Evolutionary conservation across 441 rosid genomes (phyloP).

Genomic region (Eutrema salsugineum): DNA sequence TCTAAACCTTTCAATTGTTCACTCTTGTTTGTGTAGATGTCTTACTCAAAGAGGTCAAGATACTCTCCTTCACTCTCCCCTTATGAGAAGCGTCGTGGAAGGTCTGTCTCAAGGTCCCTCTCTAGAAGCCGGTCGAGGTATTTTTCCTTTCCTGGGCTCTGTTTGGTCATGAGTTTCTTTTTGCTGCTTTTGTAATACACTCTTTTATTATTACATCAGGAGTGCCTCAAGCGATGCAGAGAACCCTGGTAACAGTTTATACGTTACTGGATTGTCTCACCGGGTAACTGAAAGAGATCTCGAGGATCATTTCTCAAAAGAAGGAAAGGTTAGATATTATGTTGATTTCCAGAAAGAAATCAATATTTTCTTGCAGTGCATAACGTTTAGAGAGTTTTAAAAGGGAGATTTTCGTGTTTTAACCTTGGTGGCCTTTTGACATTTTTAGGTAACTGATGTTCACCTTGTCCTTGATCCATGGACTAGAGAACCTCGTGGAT

Average conservation of each 20-base stretch:
- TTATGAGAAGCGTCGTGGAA: slow-evolving; percentile 37
- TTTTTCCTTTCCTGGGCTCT: not conserved
- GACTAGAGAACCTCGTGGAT: slow-evolving; percentile 93
- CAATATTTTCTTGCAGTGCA: not conserved
- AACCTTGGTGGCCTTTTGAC: not conserved
- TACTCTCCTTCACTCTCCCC: slow-evolving; percentile 65
- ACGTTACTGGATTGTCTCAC: slow-evolving; percentile 88
- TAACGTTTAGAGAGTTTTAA: not conserved
- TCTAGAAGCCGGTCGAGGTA: slow-evolving; percentile 59
- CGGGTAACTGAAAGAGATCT: slow-evolving; percentile 71
- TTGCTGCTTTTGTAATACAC: not conserved
- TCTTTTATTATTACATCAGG: slow-evolving; percentile 31
- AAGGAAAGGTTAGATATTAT: slow-evolving; percentile 60
- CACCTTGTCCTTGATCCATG: slow-evolving; percentile 91
- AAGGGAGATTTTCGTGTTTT: not conserved
- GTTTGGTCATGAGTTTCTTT: not conserved
- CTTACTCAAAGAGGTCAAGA: slow-evolving; percentile 63
- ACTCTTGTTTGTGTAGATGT: slow-evolving; percentile 54
- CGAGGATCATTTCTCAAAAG: slow-evolving; percentile 67
- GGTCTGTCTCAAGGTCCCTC: slow-evolving; percentile 61
- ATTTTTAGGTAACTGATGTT: slow-evolving; percentile 70
- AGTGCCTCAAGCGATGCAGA: slow-evolving; percentile 62
- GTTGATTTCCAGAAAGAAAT: not conserved
- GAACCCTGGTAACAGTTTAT: slow-evolving; percentile 90
- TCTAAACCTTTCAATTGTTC: not conserved